These are phyloP conservation scores for slime mould (Dictyostelium discoideum) DNA, from an alignment of 78 protist genomes.

Conservation along the genomic window DNA sequence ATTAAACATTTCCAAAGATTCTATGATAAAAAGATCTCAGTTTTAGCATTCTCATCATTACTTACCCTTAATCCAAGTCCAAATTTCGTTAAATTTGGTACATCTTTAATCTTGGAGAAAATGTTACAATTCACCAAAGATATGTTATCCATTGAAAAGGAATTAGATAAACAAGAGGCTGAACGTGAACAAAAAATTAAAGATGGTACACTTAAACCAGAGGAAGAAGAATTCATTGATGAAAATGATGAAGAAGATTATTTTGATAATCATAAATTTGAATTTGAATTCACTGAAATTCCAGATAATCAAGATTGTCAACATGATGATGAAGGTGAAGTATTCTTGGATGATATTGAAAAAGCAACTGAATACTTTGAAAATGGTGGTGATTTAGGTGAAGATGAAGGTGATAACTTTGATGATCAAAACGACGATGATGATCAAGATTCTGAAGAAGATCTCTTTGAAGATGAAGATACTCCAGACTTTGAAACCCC, in stretches of 20 bases:
- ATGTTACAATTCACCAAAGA: conserved; percentile 42
- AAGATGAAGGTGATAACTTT: conserved; percentile 9
- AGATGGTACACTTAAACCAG: background rate
- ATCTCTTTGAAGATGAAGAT: conserved; percentile 54
- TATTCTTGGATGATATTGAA: conserved; percentile 37
- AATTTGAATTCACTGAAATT: conserved; percentile 6
- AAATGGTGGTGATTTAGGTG: background rate
- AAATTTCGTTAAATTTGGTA: conserved; percentile 15
- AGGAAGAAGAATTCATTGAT: conserved; percentile 52
- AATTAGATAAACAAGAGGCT: conserved; percentile 14
- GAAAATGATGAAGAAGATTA: conserved; percentile 13
- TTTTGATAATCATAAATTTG: background rate
- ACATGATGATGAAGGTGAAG: conserved; percentile 44
- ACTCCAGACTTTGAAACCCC: conserved; percentile 58
- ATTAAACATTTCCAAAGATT: conserved; percentile 59
- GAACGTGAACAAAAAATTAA: conserved; percentile 26
- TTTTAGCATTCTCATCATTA: conserved; percentile 52
- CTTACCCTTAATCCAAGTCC: conserved; percentile 54
- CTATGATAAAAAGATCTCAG: conserved; percentile 72
- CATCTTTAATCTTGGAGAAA: background rate
- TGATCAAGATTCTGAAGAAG: conserved; percentile 25
- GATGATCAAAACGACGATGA: background rate
- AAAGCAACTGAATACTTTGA: conserved; percentile 4
- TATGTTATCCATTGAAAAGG: conserved; percentile 57
- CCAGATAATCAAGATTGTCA: conserved; percentile 42